Evolutionary conservation across 83 land plant species (phyloP).

Genomic region (Isoetes engelmannii): DNA sequence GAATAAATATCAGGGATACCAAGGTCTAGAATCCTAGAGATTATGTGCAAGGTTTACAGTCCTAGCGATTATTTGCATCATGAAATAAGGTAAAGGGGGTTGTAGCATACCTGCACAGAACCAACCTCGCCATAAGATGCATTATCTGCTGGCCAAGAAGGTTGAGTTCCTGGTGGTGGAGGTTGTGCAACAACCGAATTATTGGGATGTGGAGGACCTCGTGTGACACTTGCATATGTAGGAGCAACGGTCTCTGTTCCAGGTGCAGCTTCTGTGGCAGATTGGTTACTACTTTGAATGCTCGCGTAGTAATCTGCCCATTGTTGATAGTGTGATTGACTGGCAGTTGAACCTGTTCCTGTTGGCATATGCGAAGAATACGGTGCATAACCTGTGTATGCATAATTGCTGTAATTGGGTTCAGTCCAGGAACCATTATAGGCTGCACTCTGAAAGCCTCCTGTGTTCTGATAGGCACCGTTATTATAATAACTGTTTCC

Average conservation of each 20-base stretch:
- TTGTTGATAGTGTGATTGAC: constrained; percentile 59
- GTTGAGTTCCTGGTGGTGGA: constrained; percentile 60
- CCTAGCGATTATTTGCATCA: too few species aligned
- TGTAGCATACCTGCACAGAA: constrained; percentile 47
- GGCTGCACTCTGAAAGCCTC: constrained; percentile 45
- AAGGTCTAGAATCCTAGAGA: too few species aligned
- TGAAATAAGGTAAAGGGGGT: too few species aligned
- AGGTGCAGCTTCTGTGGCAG: constrained; percentile 48
- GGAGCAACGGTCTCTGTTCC: constrained; percentile 48
- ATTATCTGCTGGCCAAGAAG: constrained; percentile 48
- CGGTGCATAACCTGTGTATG: constrained; percentile 37
- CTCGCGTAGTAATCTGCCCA: constrained; percentile 62
- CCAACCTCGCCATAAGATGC: constrained; percentile 31
- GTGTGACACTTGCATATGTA: constrained; percentile 39
- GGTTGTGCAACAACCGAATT: constrained; percentile 42
- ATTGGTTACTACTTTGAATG: constrained; percentile 23
- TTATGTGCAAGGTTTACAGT: too few species aligned
- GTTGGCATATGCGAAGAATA: constrained; percentile 18
- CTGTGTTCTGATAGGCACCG: constrained; percentile 70
- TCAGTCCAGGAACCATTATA: constrained; percentile 51
- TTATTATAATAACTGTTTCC: constrained; percentile 65
- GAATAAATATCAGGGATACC: too few species aligned
- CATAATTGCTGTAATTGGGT: constrained; percentile 44
- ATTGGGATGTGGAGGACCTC: constrained; percentile 11
- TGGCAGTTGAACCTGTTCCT: constrained; percentile 18